A percentile compares a stretch with the other conserved stretches of the same genome.
Evolutionary conservation across 352 stramenopile genomes (phyloP).

Genomic region (Pythium sukuiense): DNA sequence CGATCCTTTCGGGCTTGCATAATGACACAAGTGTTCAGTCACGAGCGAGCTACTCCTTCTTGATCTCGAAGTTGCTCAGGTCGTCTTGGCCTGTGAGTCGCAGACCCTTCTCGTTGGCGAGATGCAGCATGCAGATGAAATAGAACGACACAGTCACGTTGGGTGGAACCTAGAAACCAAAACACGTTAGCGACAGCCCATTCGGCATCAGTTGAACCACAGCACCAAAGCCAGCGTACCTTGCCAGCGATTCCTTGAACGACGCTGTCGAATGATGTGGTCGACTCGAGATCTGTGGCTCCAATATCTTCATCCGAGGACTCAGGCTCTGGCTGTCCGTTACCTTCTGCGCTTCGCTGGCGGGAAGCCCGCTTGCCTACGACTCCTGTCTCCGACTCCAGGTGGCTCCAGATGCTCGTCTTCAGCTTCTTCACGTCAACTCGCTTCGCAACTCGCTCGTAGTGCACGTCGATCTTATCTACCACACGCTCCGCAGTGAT

Average conservation of each 20-base stretch:
- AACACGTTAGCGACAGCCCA: slow-evolving; percentile 2
- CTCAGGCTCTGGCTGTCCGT: slow-evolving; percentile 19
- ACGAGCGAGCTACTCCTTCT: slow-evolving; percentile 23
- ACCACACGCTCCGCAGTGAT: slow-evolving; percentile 91
- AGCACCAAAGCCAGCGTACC: slow-evolving; percentile 35
- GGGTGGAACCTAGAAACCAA: slow-evolving; percentile 74
- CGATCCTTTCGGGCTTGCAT: not conserved
- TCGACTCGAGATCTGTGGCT: slow-evolving; percentile 17
- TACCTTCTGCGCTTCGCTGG: not conserved
- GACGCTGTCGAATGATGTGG: slow-evolving; percentile 88
- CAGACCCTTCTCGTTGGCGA: slow-evolving; percentile 98
- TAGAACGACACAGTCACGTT: slow-evolving; percentile 98
- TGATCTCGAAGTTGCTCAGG: slow-evolving; percentile 76
- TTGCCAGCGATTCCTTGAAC: slow-evolving; percentile 87
- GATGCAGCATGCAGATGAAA: slow-evolving; percentile 99
- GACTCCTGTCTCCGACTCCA: slow-evolving; percentile 50
- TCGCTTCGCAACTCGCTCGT: slow-evolving; percentile 94
- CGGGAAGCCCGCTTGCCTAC: slow-evolving; percentile 24
- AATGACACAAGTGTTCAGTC: not conserved
- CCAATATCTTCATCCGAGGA: slow-evolving; percentile 4
- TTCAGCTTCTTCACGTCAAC: slow-evolving; percentile 98
- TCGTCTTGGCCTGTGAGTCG: slow-evolving; percentile 80
- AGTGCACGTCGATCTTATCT: slow-evolving; percentile 93
- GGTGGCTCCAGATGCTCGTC: slow-evolving; percentile 91
- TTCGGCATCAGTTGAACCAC: too few species aligned